These are phyloP conservation scores for Allodekkera sacchari DNA, from an alignment of 805 yeast genomes.

Conservation along the genomic window DNA sequence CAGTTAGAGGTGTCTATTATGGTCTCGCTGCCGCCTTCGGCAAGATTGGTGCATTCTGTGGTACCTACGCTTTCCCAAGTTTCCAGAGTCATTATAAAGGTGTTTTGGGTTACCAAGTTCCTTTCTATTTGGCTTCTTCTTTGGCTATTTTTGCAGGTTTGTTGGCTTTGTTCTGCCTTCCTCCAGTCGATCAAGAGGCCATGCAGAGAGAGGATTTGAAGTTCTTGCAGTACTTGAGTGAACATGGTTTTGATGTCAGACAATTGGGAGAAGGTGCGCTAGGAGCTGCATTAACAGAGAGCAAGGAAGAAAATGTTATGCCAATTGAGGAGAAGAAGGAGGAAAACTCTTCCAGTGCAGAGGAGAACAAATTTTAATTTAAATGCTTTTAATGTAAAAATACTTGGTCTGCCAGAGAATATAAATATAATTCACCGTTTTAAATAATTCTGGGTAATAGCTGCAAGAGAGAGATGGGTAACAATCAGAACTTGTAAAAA, in stretches of 20 bases:
- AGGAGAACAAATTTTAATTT: no score
- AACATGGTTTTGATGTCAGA: slow-evolving; percentile 62
- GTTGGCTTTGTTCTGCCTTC: slow-evolving; percentile 63
- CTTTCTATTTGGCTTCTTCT: slow-evolving; percentile 76
- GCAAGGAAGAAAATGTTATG: slow-evolving; percentile 2
- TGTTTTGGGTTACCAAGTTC: slow-evolving; percentile 57
- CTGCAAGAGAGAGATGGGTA: no score
- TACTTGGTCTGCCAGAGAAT: no score
- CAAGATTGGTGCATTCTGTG: slow-evolving; percentile 88
- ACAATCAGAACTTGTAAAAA: no score
- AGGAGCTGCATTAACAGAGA: slow-evolving; percentile 6
- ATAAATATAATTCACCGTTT: no score
- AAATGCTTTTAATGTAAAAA: no score
- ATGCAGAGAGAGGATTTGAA: slow-evolving; percentile 67
- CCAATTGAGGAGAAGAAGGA: no score
- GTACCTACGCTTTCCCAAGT: slow-evolving; percentile 81
- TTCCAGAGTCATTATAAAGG: slow-evolving; percentile 58
- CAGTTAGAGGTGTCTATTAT: slow-evolving; percentile 85
- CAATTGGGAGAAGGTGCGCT: slow-evolving; percentile 39
- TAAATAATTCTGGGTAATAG: no score
- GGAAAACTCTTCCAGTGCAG: no score
- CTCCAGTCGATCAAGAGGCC: slow-evolving; percentile 77
- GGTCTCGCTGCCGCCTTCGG: slow-evolving; percentile 90
- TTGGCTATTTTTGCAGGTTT: slow-evolving; percentile 66
- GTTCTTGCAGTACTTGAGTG: slow-evolving; percentile 58